Base-by-base conservation (phyloP, 2,329 filamentous ascomycete species). In the Aureobasidium sp. region DNA sequence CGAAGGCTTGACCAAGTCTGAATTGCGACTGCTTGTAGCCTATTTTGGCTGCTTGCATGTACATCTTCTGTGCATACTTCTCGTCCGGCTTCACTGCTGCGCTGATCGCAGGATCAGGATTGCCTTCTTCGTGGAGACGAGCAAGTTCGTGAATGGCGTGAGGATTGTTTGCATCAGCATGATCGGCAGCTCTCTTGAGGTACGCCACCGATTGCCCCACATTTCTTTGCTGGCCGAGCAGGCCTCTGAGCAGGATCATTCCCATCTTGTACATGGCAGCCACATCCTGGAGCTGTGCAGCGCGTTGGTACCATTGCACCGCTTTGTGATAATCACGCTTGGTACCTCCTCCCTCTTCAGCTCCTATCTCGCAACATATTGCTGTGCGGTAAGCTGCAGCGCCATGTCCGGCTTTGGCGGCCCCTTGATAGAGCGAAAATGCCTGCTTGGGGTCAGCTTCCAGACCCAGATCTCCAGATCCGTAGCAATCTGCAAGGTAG, bases 261-360 rank as follows among this genome's bases (percentile, higher is more conserved):
- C 94, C 94, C 75, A 97, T 86, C 76, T 99, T 99, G 79, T 97
- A 99, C 91, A 97, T 96, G 34, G 92, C 94, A 0, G 93, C 89
- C 1, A 89, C 88, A 70, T 99, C 93, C 3, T 94, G 93, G 3
- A 97, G 80, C 13, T 88, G 88, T 11, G 94, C 93, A 7, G 94
- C 91, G 47, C 92, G 89, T 73, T 93, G 91, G 75, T 99, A 99
- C 94, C 94, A 99, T 73, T 97, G 93, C 25, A 97, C 92, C 1
- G 94, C 93, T 76, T 97, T 97, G 66, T 93, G 76, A 0, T 91
- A 90, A 70, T 99, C 94, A 68, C 88, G 89, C 62, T 90, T 86
- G 1, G 94, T 97, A 29, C 94, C 94, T 58, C 94, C 94, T 34
- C 92, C 93, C 68, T 96, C 92, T 71, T 97, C 93, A 61, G 91